Conservation (phyloP, 176 grass and related monocot species). For the Triticum aestivum region IWGSC_CS_RefSeq_v2.1 NC_057807.1:89662364-89662863, state of each 20-base stretch:
- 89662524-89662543: background rate
- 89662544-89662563: background rate
- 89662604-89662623: background rate
- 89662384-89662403: background rate
- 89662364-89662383: background rate
- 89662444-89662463: background rate
- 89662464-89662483: background rate
- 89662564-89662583: background rate
- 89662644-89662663: background rate
- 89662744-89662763: background rate
- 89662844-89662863: slow-evolving; percentile 80
- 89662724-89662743: background rate
- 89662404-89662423: background rate
- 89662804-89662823: slow-evolving; percentile 65
- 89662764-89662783: slow-evolving; percentile 83
- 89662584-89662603: background rate
- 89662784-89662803: slow-evolving; percentile 97
- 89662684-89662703: background rate
- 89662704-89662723: background rate
- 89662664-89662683: background rate
- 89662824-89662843: slow-evolving; percentile 87
- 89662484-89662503: background rate
- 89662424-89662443: background rate
- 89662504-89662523: background rate
- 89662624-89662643: background rate